These are phyloP conservation scores for Ensete glaucum DNA, from an alignment of 176 grass and related monocot genomes.

Conservation along the genomic window DNA sequence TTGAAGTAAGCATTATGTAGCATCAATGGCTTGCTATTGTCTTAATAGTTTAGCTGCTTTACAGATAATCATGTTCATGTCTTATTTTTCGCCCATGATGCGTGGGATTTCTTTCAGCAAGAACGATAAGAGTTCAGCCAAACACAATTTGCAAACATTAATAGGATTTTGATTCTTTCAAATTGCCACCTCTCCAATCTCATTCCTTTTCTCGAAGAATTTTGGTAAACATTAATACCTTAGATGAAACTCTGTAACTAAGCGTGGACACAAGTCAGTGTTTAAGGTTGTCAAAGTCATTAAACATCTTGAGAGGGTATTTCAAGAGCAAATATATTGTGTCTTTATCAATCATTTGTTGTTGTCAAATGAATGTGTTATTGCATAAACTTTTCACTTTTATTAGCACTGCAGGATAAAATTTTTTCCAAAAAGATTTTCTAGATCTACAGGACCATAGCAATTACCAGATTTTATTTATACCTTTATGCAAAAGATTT, in stretches of 20 bases:
- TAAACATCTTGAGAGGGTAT: too few relatives aligned
- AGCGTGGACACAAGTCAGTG: too few relatives aligned
- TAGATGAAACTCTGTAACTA: too few relatives aligned
- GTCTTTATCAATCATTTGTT: too few relatives aligned
- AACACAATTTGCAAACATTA: neutral
- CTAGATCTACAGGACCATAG: neutral
- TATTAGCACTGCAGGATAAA: neutral
- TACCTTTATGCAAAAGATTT: neutral
- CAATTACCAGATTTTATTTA: neutral
- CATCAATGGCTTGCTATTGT: neutral
- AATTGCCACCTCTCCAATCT: neutral
- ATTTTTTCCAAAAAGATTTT: neutral
- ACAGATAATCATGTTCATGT: neutral
- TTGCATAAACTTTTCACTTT: neutral
- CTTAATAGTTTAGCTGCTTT: neutral
- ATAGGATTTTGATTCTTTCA: neutral
- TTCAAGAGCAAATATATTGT: too few relatives aligned
- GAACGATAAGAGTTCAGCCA: neutral
- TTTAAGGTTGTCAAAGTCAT: too few relatives aligned
- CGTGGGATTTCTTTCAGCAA: neutral
- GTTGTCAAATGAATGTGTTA: neutral
- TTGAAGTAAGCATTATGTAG: conserved; percentile 36
- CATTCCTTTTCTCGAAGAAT: too few relatives aligned
- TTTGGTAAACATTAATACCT: too few relatives aligned
- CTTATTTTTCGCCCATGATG: neutral